Conservation (phyloP, 345 rosid species). For the Mallotus nudiflorus region DNA sequence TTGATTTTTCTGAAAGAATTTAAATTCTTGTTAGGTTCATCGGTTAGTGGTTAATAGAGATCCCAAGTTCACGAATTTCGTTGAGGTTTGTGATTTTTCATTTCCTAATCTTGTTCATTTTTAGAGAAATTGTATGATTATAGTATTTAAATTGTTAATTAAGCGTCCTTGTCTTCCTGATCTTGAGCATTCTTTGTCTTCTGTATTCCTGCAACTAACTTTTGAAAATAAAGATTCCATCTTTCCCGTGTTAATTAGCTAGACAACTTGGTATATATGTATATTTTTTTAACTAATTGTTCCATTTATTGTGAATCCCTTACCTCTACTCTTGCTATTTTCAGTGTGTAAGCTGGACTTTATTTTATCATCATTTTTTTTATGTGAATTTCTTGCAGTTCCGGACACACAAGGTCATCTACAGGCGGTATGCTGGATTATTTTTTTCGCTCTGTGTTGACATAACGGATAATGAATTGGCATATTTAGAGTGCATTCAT, state of each 20-base stretch:
- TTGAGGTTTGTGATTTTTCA: slow-evolving; percentile 64
- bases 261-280: not conserved
- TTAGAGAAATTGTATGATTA: not conserved
- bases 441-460: slow-evolving; percentile 96
- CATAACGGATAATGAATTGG: slow-evolving; percentile 92
- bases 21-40: slow-evolving; percentile 75
- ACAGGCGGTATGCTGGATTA: slow-evolving; percentile 93
- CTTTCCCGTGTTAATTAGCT: not conserved
- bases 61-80: slow-evolving; percentile 92
- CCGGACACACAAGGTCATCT: slow-evolving; percentile 92
- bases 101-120: not conserved
- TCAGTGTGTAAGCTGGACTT: no score
- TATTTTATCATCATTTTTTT: not conserved
- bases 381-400: slow-evolving; percentile 69
- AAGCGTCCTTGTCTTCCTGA: no score
- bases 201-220: not conserved
- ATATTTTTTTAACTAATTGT: no score
- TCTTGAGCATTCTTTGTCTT: not conserved
- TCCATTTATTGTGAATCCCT: no score
- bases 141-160: not conserved
- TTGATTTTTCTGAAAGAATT: not conserved
- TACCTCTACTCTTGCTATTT: no score
- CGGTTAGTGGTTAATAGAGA: slow-evolving; percentile 95
- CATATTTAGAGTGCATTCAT: slow-evolving; percentile 91
- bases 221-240: not conserved